A percentile compares a stretch with the other conserved stretches of the same genome.
Evolutionary conservation across 2,329 filamentous ascomycete genomes (phyloP).

Genomic region (Aureobasidium sp.): DNA sequence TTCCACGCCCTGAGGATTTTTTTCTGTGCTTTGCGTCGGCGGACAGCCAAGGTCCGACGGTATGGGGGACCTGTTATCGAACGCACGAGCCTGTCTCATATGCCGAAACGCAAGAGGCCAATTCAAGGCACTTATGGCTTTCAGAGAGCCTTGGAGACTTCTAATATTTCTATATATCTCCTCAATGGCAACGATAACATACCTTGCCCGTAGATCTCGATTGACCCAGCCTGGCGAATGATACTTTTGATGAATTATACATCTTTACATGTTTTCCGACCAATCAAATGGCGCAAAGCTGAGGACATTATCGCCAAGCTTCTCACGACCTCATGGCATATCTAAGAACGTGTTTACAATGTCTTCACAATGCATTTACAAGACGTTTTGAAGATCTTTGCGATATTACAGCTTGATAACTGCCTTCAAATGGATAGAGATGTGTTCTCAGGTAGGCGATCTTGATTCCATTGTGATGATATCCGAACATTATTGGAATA

Average conservation of each 20-base stretch:
- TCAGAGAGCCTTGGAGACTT: background rate
- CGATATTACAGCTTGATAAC: background rate
- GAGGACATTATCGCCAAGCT: background rate
- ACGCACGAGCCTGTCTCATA: background rate
- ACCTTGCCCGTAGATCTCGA: too few species aligned
- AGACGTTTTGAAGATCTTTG: background rate
- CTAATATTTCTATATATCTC: background rate
- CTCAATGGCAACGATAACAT: too few species aligned
- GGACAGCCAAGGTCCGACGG: background rate
- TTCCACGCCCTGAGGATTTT: background rate
- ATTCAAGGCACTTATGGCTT: background rate
- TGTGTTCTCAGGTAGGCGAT: background rate
- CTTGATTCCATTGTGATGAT: background rate
- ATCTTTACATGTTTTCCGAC: background rate
- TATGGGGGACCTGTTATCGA: background rate
- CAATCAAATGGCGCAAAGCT: background rate
- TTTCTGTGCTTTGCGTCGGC: background rate
- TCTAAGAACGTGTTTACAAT: background rate
- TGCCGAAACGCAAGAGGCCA: background rate
- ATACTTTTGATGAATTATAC: too few species aligned
- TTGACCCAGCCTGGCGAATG: too few species aligned
- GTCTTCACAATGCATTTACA: background rate
- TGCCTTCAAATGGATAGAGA: too few species aligned
- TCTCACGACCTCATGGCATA: background rate
- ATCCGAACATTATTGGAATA: background rate